Percentiles rank a stretch among this genome's conserved stretches.
phyloP scores from a whole-genome alignment of 164 flowering plant genomes.

The Malania oleifera region DNA sequence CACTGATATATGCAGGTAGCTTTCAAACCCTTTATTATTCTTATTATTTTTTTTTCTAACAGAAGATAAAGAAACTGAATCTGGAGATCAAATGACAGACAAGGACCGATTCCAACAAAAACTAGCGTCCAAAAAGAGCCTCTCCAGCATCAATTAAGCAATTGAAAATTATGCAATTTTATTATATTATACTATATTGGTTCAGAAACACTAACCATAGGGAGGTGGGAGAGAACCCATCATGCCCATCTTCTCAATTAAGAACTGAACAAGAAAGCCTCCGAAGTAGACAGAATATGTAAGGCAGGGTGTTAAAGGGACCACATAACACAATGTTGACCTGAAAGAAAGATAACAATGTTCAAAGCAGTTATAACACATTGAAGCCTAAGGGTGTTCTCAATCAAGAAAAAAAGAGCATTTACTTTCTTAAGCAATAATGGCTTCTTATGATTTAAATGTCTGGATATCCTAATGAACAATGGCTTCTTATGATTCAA shows the following conservation, averaged over 20 bases:
- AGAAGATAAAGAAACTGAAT: too few species aligned
- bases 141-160: too few species aligned
- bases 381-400: neutral
- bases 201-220: constrained; percentile 62
- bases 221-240: constrained; percentile 92
- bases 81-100: too few species aligned
- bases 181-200: too few species aligned
- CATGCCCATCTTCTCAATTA: constrained; percentile 98
- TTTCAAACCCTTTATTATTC: too few species aligned
- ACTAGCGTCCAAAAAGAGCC: too few species aligned
- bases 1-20: too few species aligned
- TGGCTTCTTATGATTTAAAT: neutral
- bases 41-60: too few species aligned
- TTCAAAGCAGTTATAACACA: neutral
- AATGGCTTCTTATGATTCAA: too few species aligned
- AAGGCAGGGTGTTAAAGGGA: constrained; percentile 67
- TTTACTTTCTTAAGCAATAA: neutral
- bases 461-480: neutral
- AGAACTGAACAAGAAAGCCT: constrained; percentile 73
- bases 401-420: too few species aligned
- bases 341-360: constrained; percentile 38
- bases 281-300: constrained; percentile 70
- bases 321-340: constrained; percentile 48
- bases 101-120: too few species aligned
- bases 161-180: too few species aligned